These are phyloP conservation scores for Xylaria hypoxylon DNA, from an alignment of 2,329 filamentous ascomycete genomes.

Conservation along the genomic window DNA sequence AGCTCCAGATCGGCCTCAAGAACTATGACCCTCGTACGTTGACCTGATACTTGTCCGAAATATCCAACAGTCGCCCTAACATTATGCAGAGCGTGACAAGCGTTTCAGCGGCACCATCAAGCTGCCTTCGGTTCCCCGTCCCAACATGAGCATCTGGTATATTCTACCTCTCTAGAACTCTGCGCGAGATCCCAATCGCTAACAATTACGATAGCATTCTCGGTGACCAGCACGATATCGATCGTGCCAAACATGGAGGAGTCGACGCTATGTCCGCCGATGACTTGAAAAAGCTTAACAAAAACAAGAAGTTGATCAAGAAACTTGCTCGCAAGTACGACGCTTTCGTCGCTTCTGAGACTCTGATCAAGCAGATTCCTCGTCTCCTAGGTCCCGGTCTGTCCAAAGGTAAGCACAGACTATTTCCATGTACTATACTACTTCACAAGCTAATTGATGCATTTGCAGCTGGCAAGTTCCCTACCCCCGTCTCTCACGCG, in stretches of 20 bases:
- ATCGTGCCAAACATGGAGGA: conserved; percentile 99
- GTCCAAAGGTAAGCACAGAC: conserved; percentile 80
- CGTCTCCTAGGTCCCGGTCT: conserved; percentile 99
- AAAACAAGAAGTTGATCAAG: conserved; percentile 99
- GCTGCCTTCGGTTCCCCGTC: conserved; percentile 90
- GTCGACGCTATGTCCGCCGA: conserved; percentile 98
- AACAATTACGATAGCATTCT: conserved; percentile 58
- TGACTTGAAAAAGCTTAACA: conserved; percentile 99
- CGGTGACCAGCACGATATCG: conserved; percentile 92
- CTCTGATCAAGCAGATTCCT: conserved; percentile 99
- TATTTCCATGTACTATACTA: neutral
- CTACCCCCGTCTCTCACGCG: conserved; percentile 95
- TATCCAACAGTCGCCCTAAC: conserved; percentile 18
- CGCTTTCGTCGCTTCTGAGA: conserved; percentile 96
- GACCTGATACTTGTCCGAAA: neutral
- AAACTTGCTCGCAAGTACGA: conserved; percentile 99
- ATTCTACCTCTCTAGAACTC: neutral
- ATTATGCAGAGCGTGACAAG: conserved; percentile 87
- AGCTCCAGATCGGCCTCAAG: conserved; percentile 90
- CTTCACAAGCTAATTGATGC: conserved; percentile 46
- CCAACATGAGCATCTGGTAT: conserved; percentile 59
- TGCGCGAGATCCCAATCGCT: neutral
- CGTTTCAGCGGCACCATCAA: conserved; percentile 99
- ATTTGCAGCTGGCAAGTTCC: conserved; percentile 94
- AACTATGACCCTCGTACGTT: conserved; percentile 85